phyloP scores from a whole-genome alignment of 2,329 filamentous ascomycete species.

The Emmonsia crescens region DNA sequence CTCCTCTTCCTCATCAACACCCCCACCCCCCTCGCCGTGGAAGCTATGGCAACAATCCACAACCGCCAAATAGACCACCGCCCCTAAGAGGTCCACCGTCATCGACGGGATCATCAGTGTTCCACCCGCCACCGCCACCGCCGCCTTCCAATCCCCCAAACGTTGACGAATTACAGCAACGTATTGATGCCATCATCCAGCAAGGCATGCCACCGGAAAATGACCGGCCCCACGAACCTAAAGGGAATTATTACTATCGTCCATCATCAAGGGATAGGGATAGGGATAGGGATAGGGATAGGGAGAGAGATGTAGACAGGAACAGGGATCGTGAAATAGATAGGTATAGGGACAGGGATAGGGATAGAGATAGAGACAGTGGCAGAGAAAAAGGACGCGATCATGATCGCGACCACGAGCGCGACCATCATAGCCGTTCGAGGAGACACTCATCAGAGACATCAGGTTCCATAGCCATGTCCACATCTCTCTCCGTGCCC shows the following conservation, averaged over 20 bases:
- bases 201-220: neutral
- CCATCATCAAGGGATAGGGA: constrained; percentile 3
- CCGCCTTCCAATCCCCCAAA: neutral
- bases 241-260: neutral
- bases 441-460: constrained; percentile 3
- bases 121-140: constrained; percentile 6
- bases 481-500: neutral
- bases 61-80: neutral
- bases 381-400: constrained; percentile 9
- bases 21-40: neutral
- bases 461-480: constrained; percentile 3
- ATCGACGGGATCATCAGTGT: neutral
- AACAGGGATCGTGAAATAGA: constrained; percentile 1
- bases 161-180: constrained; percentile 5
- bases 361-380: neutral
- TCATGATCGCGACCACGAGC: constrained; percentile 9
- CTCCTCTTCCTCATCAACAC: constrained; percentile 1
- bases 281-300: neutral
- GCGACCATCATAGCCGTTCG: constrained; percentile 4
- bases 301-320: neutral
- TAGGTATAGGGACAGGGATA: constrained; percentile 12
- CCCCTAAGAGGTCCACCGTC: neutral
- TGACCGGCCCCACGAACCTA: neutral
- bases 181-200: constrained; percentile 6
- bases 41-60: neutral